phyloP scores from a whole-genome alignment of 1,139 yeast genomes.

The Yamadazyma trypodendri region DNA sequence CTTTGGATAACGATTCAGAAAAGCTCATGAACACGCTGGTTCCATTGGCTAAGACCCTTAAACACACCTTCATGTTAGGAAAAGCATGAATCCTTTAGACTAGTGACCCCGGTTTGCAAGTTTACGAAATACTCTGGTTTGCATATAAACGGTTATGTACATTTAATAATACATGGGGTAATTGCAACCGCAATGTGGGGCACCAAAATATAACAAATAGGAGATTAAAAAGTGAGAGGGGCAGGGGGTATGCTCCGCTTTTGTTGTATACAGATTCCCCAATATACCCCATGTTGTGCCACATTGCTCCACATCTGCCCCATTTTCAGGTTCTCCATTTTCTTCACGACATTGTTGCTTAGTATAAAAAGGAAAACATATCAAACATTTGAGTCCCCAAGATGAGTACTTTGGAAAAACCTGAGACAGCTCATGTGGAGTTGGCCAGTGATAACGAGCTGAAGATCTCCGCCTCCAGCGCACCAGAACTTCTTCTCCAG shows the following conservation, averaged over 20 bases:
- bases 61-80: conserved; percentile 1
- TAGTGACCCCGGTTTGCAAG: too few species aligned
- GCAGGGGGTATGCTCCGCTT: too few species aligned
- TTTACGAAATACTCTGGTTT: too few species aligned
- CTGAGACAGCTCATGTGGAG: conserved; percentile 7
- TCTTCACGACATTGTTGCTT: conserved; percentile 2
- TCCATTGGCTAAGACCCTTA: conserved; percentile 5
- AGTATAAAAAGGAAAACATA: neutral
- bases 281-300: too few species aligned
- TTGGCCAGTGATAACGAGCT: conserved; percentile 4
- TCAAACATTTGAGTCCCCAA: neutral
- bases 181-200: too few species aligned
- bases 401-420: conserved; percentile 1
- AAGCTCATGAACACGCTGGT: conserved; percentile 6
- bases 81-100: neutral
- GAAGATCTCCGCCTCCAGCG: conserved; percentile 3
- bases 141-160: too few species aligned
- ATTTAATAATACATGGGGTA: too few species aligned
- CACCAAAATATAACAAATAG: neutral
- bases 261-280: too few species aligned
- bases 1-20: conserved; percentile 8
- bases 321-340: too few species aligned
- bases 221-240: neutral
- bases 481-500: conserved; percentile 6
- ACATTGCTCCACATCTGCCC: too few species aligned